Evolutionary conservation across 345 rosid genomes (phyloP).

Genomic region (Populus simonii): DNA sequence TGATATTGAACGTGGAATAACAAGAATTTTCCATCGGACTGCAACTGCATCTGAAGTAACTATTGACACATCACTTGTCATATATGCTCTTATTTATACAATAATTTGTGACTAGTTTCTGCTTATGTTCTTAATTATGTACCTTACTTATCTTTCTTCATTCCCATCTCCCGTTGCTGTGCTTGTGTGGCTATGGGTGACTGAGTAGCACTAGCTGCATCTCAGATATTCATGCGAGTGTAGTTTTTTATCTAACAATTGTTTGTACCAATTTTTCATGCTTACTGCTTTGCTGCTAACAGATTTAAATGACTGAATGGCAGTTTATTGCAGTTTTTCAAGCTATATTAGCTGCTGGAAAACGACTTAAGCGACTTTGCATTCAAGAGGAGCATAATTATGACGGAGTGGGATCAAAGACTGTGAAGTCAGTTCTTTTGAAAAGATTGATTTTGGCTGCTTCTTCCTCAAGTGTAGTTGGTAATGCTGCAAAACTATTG

Average conservation of each 20-base stretch:
- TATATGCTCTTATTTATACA: not conserved
- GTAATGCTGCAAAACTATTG: slow-evolving; percentile 60
- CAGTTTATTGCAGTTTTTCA: slow-evolving; percentile 90
- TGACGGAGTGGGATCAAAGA: slow-evolving; percentile 21
- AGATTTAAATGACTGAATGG: slow-evolving; percentile 32
- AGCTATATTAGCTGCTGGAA: slow-evolving; percentile 69
- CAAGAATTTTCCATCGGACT: slow-evolving; percentile 89
- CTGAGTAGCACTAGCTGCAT: not conserved
- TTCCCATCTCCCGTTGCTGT: not conserved
- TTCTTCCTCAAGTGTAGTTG: slow-evolving; percentile 63
- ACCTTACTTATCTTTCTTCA: not conserved
- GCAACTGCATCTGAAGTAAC: slow-evolving; percentile 84
- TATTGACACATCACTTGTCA: slow-evolving; percentile 9
- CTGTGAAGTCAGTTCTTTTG: slow-evolving; percentile 52
- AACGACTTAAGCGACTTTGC: slow-evolving; percentile 64
- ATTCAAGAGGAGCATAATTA: slow-evolving; percentile 36
- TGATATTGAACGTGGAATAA: slow-evolving; percentile 94
- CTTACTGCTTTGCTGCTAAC: not conserved
- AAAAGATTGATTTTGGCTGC: slow-evolving; percentile 63
- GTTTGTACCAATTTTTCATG: not conserved
- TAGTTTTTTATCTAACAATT: not conserved
- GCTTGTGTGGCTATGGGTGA: not conserved
- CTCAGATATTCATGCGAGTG: not conserved
- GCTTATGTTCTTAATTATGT: not conserved
- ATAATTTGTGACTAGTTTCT: not conserved